Conservation (phyloP, 352 stramenopile genomes). For the Elongisporangium anandrum region DNA sequence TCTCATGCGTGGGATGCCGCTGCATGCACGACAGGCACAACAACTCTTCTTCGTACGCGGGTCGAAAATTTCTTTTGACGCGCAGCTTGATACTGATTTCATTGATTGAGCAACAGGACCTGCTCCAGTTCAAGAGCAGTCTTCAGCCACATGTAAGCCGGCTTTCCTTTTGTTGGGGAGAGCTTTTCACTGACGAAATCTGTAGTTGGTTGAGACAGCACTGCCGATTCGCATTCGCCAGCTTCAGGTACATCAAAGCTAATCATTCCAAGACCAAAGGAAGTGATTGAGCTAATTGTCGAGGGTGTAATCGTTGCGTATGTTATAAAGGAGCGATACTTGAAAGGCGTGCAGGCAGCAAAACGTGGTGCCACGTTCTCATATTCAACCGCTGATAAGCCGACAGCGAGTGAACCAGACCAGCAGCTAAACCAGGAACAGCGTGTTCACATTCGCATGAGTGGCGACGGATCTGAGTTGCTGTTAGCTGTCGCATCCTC, state of each 20-base stretch:
- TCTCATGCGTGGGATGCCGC: constrained; percentile 8
- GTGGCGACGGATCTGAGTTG: not conserved
- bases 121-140: not conserved
- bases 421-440: not conserved
- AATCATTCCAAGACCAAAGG: not conserved
- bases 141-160: not conserved
- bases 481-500: not conserved
- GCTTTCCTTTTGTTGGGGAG: not conserved
- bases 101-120: not conserved
- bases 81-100: too few relatives aligned
- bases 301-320: not conserved
- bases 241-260: constrained; percentile 14
- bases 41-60: constrained; percentile 27
- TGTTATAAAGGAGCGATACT: not conserved
- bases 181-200: not conserved
- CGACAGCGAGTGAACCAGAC: not conserved
- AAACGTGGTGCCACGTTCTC: constrained; percentile 22
- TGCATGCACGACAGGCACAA: constrained; percentile 26
- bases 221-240: constrained; percentile 22
- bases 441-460: not conserved
- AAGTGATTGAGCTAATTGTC: not conserved
- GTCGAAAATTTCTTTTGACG: too few relatives aligned
- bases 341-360: constrained; percentile 20
- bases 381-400: not conserved
- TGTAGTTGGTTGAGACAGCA: constrained; percentile 11